These are phyloP conservation scores for Fusarium vanettenii DNA, from an alignment of 2,329 filamentous ascomycete species.

Conservation along the genomic window DNA sequence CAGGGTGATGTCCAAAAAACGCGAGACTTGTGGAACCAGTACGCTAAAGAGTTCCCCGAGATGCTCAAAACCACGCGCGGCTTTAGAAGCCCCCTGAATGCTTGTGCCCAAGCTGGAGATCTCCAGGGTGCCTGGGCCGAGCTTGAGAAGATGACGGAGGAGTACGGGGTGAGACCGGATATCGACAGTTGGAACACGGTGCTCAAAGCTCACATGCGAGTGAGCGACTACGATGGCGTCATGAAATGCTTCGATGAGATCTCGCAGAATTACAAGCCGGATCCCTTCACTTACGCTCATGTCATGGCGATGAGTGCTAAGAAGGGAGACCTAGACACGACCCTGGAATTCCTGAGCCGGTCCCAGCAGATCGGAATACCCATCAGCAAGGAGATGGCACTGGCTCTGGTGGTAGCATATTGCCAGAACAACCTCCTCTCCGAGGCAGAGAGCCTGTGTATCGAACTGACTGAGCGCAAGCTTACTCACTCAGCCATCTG, in stretches of 20 bases:
- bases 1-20: constrained; percentile 61
- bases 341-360: constrained; percentile 72
- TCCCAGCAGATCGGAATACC: constrained; percentile 66
- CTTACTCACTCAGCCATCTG: constrained; percentile 73
- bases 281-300: constrained; percentile 75
- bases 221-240: constrained; percentile 74
- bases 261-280: constrained; percentile 61
- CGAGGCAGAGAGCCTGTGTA: constrained; percentile 53
- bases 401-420: constrained; percentile 75
- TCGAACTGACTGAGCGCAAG: constrained; percentile 63
- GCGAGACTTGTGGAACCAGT: constrained; percentile 59
- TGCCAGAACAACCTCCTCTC: constrained; percentile 56
- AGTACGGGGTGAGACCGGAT: constrained; percentile 68
- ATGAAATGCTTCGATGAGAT: constrained; percentile 73
- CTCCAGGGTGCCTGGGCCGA: constrained; percentile 66
- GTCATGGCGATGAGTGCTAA: constrained; percentile 78
- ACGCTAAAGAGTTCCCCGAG: constrained; percentile 50
- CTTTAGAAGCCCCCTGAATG: constrained; percentile 73
- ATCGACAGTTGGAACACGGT: constrained; percentile 79
- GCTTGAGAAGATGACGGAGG: constrained; percentile 69
- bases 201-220: constrained; percentile 75
- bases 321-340: constrained; percentile 78
- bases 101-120: constrained; percentile 77
- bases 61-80: constrained; percentile 50
- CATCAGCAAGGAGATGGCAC: constrained; percentile 68